Evolutionary conservation across 2,329 filamentous ascomycete genomes (phyloP).

Genomic region (Arachnomyces sp.): DNA sequence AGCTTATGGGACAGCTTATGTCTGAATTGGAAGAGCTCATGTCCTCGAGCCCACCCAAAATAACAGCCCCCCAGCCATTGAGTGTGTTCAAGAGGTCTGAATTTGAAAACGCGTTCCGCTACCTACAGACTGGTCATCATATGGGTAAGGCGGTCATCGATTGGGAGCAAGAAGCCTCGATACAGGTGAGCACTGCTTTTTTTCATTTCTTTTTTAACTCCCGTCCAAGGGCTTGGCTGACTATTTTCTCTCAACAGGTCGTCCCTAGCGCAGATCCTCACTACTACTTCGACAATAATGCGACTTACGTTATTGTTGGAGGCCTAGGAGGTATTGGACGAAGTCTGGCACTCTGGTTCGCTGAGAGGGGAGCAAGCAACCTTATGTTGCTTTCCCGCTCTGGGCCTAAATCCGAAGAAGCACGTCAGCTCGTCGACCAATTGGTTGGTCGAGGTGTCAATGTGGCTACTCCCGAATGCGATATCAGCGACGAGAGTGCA

Average conservation of each 20-base stretch:
- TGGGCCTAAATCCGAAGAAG: background rate
- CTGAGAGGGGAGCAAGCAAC: conserved; percentile 25
- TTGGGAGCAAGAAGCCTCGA: conserved; percentile 2
- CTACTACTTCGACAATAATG: conserved; percentile 2
- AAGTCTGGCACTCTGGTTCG: conserved; percentile 25
- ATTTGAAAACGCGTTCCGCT: conserved; percentile 14
- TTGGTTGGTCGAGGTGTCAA: background rate
- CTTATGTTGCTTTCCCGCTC: conserved; percentile 21
- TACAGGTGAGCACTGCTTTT: conserved; percentile 16
- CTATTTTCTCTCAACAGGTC: too few relatives aligned
- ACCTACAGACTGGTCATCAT: conserved; percentile 13
- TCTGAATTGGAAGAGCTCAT: conserved; percentile 1
- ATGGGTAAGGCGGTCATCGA: conserved; percentile 18
- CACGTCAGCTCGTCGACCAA: too few relatives aligned
- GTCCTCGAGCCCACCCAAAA: conserved; percentile 4
- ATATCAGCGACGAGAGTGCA: conserved; percentile 5
- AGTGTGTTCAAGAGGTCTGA: conserved; percentile 10
- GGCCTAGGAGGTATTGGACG: conserved; percentile 27
- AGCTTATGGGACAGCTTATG: too few relatives aligned
- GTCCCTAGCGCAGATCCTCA: too few relatives aligned
- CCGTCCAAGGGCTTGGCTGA: too few relatives aligned
- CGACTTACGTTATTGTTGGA: conserved; percentile 26
- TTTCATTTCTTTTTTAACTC: too few relatives aligned
- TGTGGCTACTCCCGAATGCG: conserved; percentile 8
- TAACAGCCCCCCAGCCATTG: conserved; percentile 12